phyloP scores from a whole-genome alignment of 2,329 filamentous ascomycete species.

The Cladosporium sphaerospermum region DNA sequence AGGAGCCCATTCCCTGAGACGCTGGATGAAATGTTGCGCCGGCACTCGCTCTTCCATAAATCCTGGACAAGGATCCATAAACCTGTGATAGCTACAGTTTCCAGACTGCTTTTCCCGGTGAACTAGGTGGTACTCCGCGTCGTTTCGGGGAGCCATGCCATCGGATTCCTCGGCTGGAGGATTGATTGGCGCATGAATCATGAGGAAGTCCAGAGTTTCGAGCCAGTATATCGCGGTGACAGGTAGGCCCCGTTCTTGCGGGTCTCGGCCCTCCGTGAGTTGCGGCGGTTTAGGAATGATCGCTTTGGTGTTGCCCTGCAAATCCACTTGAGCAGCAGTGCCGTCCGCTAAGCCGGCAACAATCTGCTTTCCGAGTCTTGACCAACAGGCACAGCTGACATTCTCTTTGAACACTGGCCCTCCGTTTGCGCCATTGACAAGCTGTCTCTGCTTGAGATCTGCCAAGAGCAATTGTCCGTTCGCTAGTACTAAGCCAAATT shows the following conservation, averaged over 20 bases:
- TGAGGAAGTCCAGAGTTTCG: constrained; percentile 77
- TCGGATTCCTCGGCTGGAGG: constrained; percentile 12
- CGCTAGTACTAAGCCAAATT: constrained; percentile 73
- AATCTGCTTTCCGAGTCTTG: constrained; percentile 84
- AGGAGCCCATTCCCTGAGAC: constrained; percentile 74
- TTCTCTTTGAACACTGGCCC: constrained; percentile 59
- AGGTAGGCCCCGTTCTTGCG: constrained; percentile 16
- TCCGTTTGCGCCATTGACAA: constrained; percentile 55
- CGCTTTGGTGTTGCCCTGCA: constrained; percentile 68
- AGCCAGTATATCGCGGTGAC: constrained; percentile 69
- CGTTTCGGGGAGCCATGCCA: constrained; percentile 28
- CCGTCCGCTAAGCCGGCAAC: constrained; percentile 81
- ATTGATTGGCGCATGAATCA: constrained; percentile 62
- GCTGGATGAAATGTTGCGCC: constrained; percentile 70
- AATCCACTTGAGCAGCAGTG: constrained; percentile 74
- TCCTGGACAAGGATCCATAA: constrained; percentile 62
- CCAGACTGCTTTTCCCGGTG: constrained; percentile 55
- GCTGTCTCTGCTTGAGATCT: constrained; percentile 62
- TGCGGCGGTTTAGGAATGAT: constrained; percentile 71
- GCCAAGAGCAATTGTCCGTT: constrained; percentile 79
- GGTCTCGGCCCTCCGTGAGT: constrained; percentile 44
- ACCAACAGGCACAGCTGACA: constrained; percentile 86
- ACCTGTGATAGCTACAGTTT: constrained; percentile 64
- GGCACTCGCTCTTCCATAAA: constrained; percentile 53
- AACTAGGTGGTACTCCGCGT: constrained; percentile 74